Evolutionary conservation across 2,329 filamentous ascomycete species (phyloP), one percentile per base, ranked within the genome.

Genomic region (Fusarium illudens): DNA sequence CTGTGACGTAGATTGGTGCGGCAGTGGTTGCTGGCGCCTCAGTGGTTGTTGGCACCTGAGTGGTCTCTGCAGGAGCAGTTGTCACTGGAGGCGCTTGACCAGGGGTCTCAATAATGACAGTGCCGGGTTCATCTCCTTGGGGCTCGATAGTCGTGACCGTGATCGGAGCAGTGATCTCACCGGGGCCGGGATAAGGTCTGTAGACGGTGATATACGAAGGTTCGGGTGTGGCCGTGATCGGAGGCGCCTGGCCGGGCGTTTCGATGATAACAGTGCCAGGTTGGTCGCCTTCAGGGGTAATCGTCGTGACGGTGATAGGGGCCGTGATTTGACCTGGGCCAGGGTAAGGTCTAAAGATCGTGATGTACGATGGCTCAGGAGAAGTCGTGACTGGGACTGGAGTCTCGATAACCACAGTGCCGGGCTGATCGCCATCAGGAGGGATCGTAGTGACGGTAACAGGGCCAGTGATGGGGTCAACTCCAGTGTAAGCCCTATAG

Each of bases 401-500:
- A n/a, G 46, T 50, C 17, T 50, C 46, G 13, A 50, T 50, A 15
- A 50, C 30, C 27, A 50, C 46, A 7, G 64, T 68, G 9, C 65
- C 65, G 12, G 64, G 65, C 15, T 68, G 65, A 6, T 60, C 34
- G 2, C 42, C 61, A 8, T 51, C 36, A 0, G 65, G 65, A 10
- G 52, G 51, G 10, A 65, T 58, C 0, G 65, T 68, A 15, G 57
- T 65, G 11, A 68, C 19, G 4, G 57, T 42, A 3, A 60, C 53
- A 1, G 57, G 61, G 1, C 27, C 49, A 12, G 57, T 68, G 11
- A 68, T 58, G 1, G 19, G 25, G 4, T 29, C 53, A 17, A 44
- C 48, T n/a, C 65, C 65, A 5, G 65, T 68, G 19, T 68, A 52
- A 20, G 46, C 27, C 46, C 39, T 29, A 60, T 62, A 34, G 37